phyloP scores from a whole-genome alignment of 495 filamentous ascomycete species.

The Trichoderma orchidacearum region DNA sequence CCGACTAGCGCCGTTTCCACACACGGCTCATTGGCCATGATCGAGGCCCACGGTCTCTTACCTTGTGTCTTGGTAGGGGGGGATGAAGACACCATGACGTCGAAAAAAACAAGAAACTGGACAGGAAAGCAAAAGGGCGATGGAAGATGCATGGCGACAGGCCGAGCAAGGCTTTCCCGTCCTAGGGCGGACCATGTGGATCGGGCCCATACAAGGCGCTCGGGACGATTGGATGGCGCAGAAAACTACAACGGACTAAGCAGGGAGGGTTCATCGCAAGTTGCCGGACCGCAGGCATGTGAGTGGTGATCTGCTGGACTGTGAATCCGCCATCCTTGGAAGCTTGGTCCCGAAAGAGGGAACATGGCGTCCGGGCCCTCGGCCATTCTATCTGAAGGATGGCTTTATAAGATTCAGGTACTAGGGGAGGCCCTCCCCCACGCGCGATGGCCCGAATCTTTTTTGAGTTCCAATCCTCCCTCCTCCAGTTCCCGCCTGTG shows the following conservation, averaged over 20 bases:
- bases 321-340: background rate
- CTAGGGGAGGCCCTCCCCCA: background rate
- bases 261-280: too few relatives aligned
- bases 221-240: background rate
- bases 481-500: background rate
- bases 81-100: background rate
- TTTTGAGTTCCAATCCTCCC: background rate
- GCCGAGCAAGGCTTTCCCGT: background rate
- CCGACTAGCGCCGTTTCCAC: background rate
- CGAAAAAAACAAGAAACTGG: background rate
- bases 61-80: too few relatives aligned
- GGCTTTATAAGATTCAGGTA: conserved; percentile 1
- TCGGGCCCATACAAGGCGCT: background rate
- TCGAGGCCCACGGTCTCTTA: too few relatives aligned
- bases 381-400: too few relatives aligned
- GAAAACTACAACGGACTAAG: too few relatives aligned
- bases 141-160: background rate
- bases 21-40: too few relatives aligned
- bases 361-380: background rate
- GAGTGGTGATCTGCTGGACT: background rate
- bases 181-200: background rate
- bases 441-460: background rate
- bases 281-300: background rate
- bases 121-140: background rate
- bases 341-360: background rate